Evolutionary conservation across 164 flowering plant genomes (phyloP), one percentile per base, ranked within the genome.

Genomic region (Cinnamomum chago): DNA sequence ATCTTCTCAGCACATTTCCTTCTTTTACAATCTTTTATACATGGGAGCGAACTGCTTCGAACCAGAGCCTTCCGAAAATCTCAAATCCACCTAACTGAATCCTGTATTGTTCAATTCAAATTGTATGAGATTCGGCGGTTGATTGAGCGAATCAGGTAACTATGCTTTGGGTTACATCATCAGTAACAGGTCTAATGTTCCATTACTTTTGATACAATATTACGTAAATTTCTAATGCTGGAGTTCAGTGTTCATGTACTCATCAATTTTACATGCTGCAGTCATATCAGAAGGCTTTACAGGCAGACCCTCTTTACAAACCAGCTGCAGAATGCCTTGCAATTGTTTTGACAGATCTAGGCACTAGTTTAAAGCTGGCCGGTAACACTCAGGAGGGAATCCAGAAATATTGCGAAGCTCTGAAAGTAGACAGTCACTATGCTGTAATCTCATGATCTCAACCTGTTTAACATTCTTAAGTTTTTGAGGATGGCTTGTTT

Each of bases 351-450:
- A 96, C 99, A 51, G 99, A 96, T 83, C 85, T 96, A 75, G 99
- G 99, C 40, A 96, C 99, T 58, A 96, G 96, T 86, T 82, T 93
- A 79, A 95, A 95, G 90, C 93, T 96, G 82, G 94, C 97, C 79
- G 99, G 99, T 5, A 96, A 90, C 79, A 90, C 97, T 72, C 93
- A 92, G 72, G 99, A 92, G 76, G 98, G 98, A 78, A 90, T 96
- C 70, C 97, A 94, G 81, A 94, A 94, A 79, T 96, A 96, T 76
- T 85, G 85, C 73, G 99, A 96, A 80, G 99, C 98, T 80, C 88
- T 96, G 55, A 92, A 92, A 79, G 86, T 90, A 60, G 98, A 94
- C 78, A 88, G 94, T 58, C 97, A 85, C 75, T 96, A 96, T 88
- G 99, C 99, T 74, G 99, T 94, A 93, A 85, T 83, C 65, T 76